phyloP scores from a whole-genome alignment of 2,329 filamentous ascomycete genomes.

The Aspergillus fijiensis region DNA sequence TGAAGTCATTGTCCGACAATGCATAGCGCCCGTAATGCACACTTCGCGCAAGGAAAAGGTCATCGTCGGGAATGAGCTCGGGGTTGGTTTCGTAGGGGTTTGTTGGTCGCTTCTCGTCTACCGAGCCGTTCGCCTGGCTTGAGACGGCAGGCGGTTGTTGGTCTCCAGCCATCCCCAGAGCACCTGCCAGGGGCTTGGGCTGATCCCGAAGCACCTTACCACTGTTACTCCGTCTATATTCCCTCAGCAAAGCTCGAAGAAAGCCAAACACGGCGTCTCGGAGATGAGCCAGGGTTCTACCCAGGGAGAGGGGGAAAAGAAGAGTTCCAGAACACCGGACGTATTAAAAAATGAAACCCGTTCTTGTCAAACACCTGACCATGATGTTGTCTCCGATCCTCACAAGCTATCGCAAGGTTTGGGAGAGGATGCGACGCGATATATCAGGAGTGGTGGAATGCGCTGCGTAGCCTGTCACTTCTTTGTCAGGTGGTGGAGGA shows the following conservation, averaged over 20 bases:
- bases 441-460: background rate
- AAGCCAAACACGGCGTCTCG: background rate
- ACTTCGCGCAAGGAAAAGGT: slow-evolving; percentile 35
- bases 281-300: background rate
- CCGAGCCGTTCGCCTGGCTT: slow-evolving; percentile 25
- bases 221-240: background rate
- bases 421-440: background rate
- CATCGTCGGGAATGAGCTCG: slow-evolving; percentile 31
- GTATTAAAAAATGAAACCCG: background rate
- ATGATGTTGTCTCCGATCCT: background rate
- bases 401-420: background rate
- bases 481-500: background rate
- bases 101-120: slow-evolving; percentile 12
- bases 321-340: background rate
- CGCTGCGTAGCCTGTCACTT: background rate
- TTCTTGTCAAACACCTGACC: background rate
- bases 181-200: slow-evolving; percentile 3
- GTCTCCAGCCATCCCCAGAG: slow-evolving; percentile 22
- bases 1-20: slow-evolving; percentile 37
- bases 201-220: background rate
- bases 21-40: slow-evolving; percentile 37
- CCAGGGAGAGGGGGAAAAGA: background rate
- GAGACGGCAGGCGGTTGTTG: slow-evolving; percentile 20
- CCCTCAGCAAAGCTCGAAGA: background rate
- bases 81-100: slow-evolving; percentile 40